A percentile compares a stretch with the other conserved stretches of the same genome.
phyloP scores from a whole-genome alignment of 2,329 filamentous ascomycete genomes.

The Plenodomus lindquistii region DNA sequence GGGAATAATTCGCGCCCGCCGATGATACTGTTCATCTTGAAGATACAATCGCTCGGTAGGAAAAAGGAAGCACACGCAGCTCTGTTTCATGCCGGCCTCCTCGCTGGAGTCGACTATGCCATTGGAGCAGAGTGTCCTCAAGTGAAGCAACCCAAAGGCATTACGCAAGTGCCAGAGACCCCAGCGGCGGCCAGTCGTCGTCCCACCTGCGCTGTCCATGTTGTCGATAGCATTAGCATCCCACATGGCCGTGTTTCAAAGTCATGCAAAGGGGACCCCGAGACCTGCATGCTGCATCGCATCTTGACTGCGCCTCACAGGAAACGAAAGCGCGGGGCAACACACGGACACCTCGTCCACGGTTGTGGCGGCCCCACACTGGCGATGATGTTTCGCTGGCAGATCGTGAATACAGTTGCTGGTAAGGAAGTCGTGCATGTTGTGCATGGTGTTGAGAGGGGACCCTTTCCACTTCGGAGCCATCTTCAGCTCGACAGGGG shows the following conservation, averaged over 20 bases:
- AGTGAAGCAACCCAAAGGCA: conserved; percentile 26
- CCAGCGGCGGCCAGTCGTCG: conserved; percentile 31
- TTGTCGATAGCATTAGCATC: conserved; percentile 40
- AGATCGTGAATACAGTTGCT: conserved; percentile 2
- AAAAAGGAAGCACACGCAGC: conserved; percentile 15
- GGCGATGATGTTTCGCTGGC: conserved; percentile 11
- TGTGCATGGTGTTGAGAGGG: conserved; percentile 26
- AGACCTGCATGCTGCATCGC: conserved; percentile 19
- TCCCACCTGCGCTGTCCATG: conserved; percentile 27
- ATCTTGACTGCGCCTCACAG: conserved; percentile 38
- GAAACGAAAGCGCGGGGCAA: conserved; percentile 27
- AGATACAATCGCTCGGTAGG: conserved; percentile 17
- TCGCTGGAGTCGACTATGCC: conserved; percentile 14
- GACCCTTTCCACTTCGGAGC: conserved; percentile 15
- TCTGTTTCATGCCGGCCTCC: conserved; percentile 32
- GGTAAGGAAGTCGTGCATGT: conserved; percentile 22
- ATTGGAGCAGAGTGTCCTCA: conserved; percentile 33
- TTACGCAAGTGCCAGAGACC: conserved; percentile 27
- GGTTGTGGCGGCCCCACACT: conserved; percentile 34
- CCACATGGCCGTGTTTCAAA: conserved; percentile 39
- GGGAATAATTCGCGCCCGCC: conserved; percentile 17
- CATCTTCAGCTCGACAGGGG: conserved; percentile 41
- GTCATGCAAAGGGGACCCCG: conserved; percentile 30
- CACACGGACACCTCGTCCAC: conserved; percentile 19
- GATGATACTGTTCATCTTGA: conserved; percentile 21